phyloP scores from a whole-genome alignment of 2,329 filamentous ascomycete genomes.

The Tolypocladium pustulatum region DNA sequence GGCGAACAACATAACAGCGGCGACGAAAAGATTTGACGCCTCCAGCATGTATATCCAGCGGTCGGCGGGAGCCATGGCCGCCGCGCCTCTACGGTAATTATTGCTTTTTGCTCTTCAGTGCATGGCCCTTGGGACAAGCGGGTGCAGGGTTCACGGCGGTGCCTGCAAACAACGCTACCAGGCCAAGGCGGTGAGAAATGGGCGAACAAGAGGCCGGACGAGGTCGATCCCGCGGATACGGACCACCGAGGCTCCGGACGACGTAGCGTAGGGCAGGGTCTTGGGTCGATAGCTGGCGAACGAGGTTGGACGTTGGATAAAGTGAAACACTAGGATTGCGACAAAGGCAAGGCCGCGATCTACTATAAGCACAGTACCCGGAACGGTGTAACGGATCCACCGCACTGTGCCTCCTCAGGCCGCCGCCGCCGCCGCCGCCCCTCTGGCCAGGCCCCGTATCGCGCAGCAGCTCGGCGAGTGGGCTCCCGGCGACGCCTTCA shows the following conservation, averaged over 20 bases:
- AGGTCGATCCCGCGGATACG: neutral
- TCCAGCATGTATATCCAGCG: neutral
- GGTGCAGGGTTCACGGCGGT: neutral
- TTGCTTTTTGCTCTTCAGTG: neutral
- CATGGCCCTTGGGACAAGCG: neutral
- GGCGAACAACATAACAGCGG: neutral
- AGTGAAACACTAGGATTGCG: neutral
- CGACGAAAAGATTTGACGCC: neutral
- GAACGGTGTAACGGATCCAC: neutral
- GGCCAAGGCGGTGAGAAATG: neutral
- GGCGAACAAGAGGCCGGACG: neutral
- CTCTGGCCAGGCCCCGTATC: neutral
- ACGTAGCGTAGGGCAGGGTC: neutral
- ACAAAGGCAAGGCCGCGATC: neutral
- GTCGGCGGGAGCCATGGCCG: neutral
- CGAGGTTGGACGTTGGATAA: neutral
- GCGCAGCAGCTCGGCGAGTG: neutral
- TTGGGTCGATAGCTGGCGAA: neutral
- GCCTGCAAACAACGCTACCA: neutral
- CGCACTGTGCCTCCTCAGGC: neutral
- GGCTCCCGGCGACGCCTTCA: neutral
- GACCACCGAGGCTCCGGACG: neutral
- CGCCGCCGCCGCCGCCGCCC: neutral
- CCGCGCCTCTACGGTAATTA: neutral
- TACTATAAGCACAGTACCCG: neutral